These are phyloP conservation scores for Metschnikowia rubicola DNA, from an alignment of 805 yeast species.

Conservation along the genomic window DNA sequence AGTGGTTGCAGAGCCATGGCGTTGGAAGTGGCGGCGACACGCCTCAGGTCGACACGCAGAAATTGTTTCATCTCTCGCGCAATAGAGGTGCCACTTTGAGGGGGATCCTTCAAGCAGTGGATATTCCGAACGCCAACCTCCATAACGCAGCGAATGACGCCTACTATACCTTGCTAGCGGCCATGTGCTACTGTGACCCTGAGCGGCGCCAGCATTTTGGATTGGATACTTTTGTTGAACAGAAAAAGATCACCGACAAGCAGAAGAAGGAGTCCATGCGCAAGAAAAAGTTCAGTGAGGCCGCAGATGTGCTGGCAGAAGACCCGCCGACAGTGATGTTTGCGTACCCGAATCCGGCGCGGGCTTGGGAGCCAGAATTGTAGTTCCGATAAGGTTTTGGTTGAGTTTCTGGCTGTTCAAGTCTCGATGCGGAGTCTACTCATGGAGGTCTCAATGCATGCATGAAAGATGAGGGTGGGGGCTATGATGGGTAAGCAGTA, in stretches of 20 bases:
- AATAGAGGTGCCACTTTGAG: conserved; percentile 20
- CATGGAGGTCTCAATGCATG: no score
- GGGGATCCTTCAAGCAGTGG: conserved; percentile 19
- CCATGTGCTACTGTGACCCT: conserved; percentile 24
- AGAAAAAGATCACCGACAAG: not conserved
- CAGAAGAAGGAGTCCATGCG: not conserved
- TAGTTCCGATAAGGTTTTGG: no score
- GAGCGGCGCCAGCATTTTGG: conserved; percentile 12
- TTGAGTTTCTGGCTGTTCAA: no score
- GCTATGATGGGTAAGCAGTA: no score
- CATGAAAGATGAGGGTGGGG: no score
- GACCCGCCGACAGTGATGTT: conserved; percentile 3
- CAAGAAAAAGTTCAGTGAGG: conserved; percentile 1
- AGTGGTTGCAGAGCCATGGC: conserved; percentile 16
- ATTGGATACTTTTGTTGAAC: conserved; percentile 13
- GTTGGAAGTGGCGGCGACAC: conserved; percentile 3
- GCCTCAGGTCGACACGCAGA: conserved; percentile 21
- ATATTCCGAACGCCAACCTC: conserved; percentile 23
- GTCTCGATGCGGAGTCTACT: no score
- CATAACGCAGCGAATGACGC: conserved; percentile 32
- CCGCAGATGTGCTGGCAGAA: conserved; percentile 1
- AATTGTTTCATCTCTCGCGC: conserved; percentile 15
- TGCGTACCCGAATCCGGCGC: not conserved
- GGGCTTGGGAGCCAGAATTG: no score
- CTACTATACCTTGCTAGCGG: conserved; percentile 26